Evolutionary conservation across 306 rosid genomes (phyloP), one percentile per base, ranked within the genome.

Genomic region (Rosa chinensis): DNA sequence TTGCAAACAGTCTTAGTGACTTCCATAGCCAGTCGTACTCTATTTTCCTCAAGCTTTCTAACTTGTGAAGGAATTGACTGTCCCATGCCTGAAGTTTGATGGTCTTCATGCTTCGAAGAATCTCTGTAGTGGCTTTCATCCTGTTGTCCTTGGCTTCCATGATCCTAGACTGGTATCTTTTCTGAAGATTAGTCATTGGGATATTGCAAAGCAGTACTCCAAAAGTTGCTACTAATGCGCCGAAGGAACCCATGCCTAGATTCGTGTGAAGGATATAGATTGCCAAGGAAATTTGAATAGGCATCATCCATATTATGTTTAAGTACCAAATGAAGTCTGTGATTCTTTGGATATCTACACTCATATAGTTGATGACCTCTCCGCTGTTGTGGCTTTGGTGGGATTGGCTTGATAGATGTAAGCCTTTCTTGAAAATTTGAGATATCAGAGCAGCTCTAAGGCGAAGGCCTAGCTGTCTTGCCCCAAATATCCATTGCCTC

Each of bases 71-170:
- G 68, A 92, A 94, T 70, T 89, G 88, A 49, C 66, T 82, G 73
- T 94, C 98, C 98, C 98, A 94, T 72, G 97, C 94, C 90, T 94
- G 97, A 81, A 94, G 97, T 66, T 94, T 94, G 82, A 94, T 81
- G 20, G 93, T 88, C 85, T 82, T 94, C 89, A 94, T 91, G 86
- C 89, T 89, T 55, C 83, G 73, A 17, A 94, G 94, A 64, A 92
- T 80, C 85, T 94, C 98, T 69, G 98, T 88, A 77, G 94, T 90
- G 59, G 97, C 86, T 82, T 92, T 94, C 98, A 94, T 92, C 75
- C 98, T 88, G 20, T 49, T 72, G 50, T 94, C 98, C 89, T 94
- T 94, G 43, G 97, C 93, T n/a, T 89, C 97, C 98, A 94, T 94
- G 87, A 94, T 90, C 91, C 73, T 92, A 10, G 86, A 1, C 76